Percentiles rank a stretch among this genome's conserved stretches.
phyloP scores from a whole-genome alignment of 2,329 filamentous ascomycete species.

The Claviceps purpurea region DNA sequence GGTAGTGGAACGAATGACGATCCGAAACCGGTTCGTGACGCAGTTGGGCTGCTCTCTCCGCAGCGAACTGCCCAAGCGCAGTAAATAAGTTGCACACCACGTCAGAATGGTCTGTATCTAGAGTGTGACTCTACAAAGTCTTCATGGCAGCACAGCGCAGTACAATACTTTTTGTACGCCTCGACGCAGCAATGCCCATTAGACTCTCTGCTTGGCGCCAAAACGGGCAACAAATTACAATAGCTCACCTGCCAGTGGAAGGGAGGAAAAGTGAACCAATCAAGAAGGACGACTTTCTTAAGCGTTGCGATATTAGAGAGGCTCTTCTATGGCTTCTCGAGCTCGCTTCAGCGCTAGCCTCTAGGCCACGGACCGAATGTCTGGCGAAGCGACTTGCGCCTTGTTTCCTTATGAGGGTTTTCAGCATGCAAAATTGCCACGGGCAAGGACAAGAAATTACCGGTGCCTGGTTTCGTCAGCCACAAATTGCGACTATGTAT shows the following conservation, averaged over 20 bases:
- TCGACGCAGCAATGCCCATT: not conserved
- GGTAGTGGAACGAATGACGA: not conserved
- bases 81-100: not conserved
- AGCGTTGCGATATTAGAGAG: too few relatives aligned
- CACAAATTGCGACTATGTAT: not conserved
- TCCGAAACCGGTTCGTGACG: not conserved
- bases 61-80: not conserved
- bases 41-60: not conserved
- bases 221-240: not conserved
- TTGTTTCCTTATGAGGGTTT: not conserved
- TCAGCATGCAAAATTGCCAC: not conserved
- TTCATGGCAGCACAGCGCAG: not conserved
- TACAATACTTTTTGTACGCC: not conserved
- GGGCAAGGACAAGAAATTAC: not conserved
- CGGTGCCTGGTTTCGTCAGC: not conserved
- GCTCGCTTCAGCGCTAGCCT: not conserved
- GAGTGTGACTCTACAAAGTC: not conserved
- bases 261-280: not conserved
- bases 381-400: not conserved
- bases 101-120: not conserved
- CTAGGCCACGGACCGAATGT: not conserved
- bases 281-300: not conserved
- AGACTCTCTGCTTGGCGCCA: not conserved
- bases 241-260: not conserved
- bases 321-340: not conserved